Percentiles rank a stretch among this genome's conserved stretches.
phyloP scores from a whole-genome alignment of 768 basidiomycete species.

The Tricholoma furcatifolium region DNA sequence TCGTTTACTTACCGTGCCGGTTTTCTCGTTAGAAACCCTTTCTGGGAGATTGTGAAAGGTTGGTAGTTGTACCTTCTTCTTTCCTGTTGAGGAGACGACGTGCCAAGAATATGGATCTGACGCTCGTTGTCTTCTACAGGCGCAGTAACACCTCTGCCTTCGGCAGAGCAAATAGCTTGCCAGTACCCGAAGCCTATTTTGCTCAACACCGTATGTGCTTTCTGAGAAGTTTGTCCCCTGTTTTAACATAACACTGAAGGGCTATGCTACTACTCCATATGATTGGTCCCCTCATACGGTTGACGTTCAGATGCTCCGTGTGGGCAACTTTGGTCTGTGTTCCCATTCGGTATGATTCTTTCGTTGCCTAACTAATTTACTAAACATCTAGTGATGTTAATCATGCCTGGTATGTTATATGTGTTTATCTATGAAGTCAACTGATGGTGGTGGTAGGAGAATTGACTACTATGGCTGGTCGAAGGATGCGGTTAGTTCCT shows the following conservation, averaged over 20 bases:
- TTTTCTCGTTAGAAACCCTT: constrained; percentile 54
- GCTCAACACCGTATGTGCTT: constrained; percentile 58
- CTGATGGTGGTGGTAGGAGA: constrained; percentile 43
- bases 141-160: constrained; percentile 64
- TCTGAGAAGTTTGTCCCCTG: constrained; percentile 10
- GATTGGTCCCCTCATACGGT: constrained; percentile 74
- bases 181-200: constrained; percentile 79
- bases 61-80: constrained; percentile 2
- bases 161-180: constrained; percentile 61
- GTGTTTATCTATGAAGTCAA: constrained; percentile 1
- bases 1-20: constrained; percentile 1
- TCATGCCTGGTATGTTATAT: constrained; percentile 56
- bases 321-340: constrained; percentile 61
- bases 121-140: constrained; percentile 30
- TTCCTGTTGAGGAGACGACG: not conserved
- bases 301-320: constrained; percentile 74
- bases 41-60: constrained; percentile 81
- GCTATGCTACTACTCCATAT: constrained; percentile 65
- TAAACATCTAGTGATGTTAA: constrained; percentile 52
- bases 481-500: constrained; percentile 67
- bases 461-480: constrained; percentile 79
- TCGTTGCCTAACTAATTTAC: constrained; percentile 5
- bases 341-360: constrained; percentile 3
- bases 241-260: constrained; percentile 35
- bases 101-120: constrained; percentile 1